phyloP scores from a whole-genome alignment of 257 asterid genomes.

The Jacaranda mimosifolia region DNA sequence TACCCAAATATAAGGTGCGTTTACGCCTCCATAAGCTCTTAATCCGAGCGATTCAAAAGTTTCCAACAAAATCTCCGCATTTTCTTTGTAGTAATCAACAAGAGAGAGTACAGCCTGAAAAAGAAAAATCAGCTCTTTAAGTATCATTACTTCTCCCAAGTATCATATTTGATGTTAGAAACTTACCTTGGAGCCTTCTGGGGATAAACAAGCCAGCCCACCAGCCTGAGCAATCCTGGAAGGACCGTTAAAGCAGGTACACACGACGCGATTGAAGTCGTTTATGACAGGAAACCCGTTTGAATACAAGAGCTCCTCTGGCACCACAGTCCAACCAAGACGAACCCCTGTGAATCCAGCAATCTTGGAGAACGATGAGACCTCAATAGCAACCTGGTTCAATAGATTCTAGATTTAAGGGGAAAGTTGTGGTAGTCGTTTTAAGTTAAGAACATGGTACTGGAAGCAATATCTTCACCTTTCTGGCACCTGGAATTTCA shows the following conservation, averaged over 20 bases:
- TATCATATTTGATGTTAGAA: background rate
- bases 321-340: constrained; percentile 79
- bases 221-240: constrained; percentile 76
- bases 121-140: background rate
- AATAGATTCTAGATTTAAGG: background rate
- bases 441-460: background rate
- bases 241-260: constrained; percentile 73
- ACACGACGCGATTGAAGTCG: constrained; percentile 62
- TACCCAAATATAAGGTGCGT: constrained; percentile 76
- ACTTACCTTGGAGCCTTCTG: constrained; percentile 58
- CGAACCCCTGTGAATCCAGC: constrained; percentile 81
- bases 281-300: constrained; percentile 60
- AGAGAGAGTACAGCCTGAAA: constrained; percentile 50
- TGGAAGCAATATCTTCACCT: constrained; percentile 38
- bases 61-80: constrained; percentile 55
- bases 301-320: constrained; percentile 59
- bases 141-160: too few species aligned
- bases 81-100: constrained; percentile 63
- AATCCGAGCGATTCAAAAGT: constrained; percentile 61
- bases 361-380: constrained; percentile 69
- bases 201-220: constrained; percentile 61
- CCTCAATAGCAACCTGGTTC: constrained; percentile 69
- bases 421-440: background rate
- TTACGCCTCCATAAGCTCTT: constrained; percentile 59
- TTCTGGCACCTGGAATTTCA: constrained; percentile 60